These are phyloP conservation scores for Hamamelis virginiana DNA, from an alignment of 164 flowering plant genomes.

Conservation along the genomic window DNA sequence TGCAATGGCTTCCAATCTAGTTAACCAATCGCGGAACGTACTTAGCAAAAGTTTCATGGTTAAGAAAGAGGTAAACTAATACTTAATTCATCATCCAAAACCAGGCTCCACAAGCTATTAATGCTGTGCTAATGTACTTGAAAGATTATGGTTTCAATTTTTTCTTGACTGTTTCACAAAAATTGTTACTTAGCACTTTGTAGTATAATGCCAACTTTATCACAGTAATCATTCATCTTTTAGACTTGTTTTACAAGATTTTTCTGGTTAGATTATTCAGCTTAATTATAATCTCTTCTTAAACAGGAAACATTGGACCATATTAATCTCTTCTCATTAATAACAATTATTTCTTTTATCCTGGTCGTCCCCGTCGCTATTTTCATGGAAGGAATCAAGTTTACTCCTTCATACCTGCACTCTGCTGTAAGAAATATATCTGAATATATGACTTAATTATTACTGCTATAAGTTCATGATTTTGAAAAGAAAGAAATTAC, in stretches of 20 bases:
- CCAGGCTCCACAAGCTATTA: neutral
- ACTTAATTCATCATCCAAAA: neutral
- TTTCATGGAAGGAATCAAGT: conserved; percentile 65
- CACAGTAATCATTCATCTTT: neutral
- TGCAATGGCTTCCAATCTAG: conserved; percentile 63
- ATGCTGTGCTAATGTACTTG: neutral
- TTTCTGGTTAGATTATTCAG: neutral
- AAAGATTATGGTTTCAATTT: conserved; percentile 1
- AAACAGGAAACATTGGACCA: conserved; percentile 55
- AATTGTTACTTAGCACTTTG: neutral
- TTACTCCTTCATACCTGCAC: conserved; percentile 65
- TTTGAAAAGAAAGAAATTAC: no score
- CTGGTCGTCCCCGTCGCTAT: conserved; percentile 55
- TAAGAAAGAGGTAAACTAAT: conserved; percentile 73
- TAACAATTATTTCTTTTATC: conserved; percentile 68
- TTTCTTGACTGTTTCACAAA: neutral
- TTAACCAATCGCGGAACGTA: conserved; percentile 75
- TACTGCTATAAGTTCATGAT: no score
- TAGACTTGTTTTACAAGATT: neutral
- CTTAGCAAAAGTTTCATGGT: conserved; percentile 85
- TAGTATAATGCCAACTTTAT: neutral
- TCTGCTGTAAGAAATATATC: conserved; percentile 48
- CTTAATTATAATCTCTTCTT: neutral
- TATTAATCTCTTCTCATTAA: conserved; percentile 69
- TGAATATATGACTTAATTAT: no score